Evolutionary conservation across 2,329 filamentous ascomycete species (phyloP).

Genomic region (Ascochyta koolunga): DNA sequence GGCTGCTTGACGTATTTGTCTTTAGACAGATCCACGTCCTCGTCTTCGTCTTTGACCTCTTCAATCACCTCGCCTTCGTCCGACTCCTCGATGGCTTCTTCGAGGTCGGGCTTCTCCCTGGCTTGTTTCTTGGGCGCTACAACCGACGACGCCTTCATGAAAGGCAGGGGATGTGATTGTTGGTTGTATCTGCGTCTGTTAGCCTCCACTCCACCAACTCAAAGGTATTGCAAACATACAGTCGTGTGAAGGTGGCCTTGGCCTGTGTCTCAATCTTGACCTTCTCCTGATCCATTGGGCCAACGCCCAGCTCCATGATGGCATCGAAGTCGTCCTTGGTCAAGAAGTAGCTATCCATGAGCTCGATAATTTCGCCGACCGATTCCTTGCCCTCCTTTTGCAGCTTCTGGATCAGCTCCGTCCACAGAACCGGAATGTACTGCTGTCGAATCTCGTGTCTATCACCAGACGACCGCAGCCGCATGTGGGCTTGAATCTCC

Average conservation of each 20-base stretch:
- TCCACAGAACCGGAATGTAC: conserved; percentile 89
- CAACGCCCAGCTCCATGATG: conserved; percentile 88
- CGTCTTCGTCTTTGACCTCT: conserved; percentile 65
- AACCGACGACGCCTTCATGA: conserved; percentile 89
- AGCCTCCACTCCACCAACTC: conserved; percentile 2
- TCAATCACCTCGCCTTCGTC: conserved; percentile 65
- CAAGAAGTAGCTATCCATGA: conserved; percentile 97
- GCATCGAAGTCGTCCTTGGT: conserved; percentile 95
- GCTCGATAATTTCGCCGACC: conserved; percentile 81
- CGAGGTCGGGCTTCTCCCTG: conserved; percentile 85
- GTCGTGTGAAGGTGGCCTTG: conserved; percentile 86
- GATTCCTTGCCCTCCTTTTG: conserved; percentile 80
- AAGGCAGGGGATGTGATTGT: conserved; percentile 86
- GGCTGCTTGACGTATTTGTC: conserved; percentile 96
- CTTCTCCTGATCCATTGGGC: conserved; percentile 75
- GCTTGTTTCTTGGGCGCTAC: conserved; percentile 72
- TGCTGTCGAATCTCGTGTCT: conserved; percentile 93
- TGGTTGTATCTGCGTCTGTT: conserved; percentile 73
- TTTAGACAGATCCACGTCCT: conserved; percentile 83
- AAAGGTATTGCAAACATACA: conserved; percentile 62
- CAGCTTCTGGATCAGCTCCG: conserved; percentile 75
- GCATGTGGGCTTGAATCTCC: conserved; percentile 97
- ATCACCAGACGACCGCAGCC: conserved; percentile 86
- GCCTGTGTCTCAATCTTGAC: conserved; percentile 83
- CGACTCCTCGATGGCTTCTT: conserved; percentile 93